These are phyloP conservation scores for Dactylonectria macrodidyma DNA, from an alignment of 2,329 filamentous ascomycete species.

Conservation along the genomic window DNA sequence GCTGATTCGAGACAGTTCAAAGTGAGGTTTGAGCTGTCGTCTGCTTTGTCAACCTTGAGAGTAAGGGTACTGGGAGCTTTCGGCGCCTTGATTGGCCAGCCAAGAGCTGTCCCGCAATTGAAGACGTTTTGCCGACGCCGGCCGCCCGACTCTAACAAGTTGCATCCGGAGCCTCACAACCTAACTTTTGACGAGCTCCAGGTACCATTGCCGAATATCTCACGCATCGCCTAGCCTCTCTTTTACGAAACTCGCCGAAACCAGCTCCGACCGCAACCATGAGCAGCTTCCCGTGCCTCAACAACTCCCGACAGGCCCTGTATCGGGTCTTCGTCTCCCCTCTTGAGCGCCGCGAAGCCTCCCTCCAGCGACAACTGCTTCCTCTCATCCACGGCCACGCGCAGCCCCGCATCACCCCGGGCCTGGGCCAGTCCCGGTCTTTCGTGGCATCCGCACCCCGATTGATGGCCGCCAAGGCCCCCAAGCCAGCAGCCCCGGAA, in stretches of 20 bases:
- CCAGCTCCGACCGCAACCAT: constrained; percentile 49
- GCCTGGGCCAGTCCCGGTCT: constrained; percentile 34
- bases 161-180: constrained; percentile 31
- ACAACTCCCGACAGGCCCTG: constrained; percentile 62
- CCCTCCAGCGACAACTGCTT: constrained; percentile 43
- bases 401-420: constrained; percentile 11
- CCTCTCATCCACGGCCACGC: constrained; percentile 31
- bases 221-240: not conserved
- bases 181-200: constrained; percentile 27
- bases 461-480: constrained; percentile 18
- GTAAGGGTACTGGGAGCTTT: constrained; percentile 28
- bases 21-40: constrained; percentile 18
- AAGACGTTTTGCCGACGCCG: constrained; percentile 45
- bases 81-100: constrained; percentile 35
- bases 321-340: constrained; percentile 62
- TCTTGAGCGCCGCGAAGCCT: constrained; percentile 47
- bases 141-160: constrained; percentile 37
- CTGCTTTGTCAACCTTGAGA: constrained; percentile 25
- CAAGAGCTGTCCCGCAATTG: constrained; percentile 36
- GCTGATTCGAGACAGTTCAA: constrained; percentile 2
- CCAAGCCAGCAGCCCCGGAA: no score
- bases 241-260: constrained; percentile 6
- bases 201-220: constrained; percentile 32
- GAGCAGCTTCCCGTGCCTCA: constrained; percentile 56
- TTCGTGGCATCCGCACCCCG: constrained; percentile 32